phyloP scores from a whole-genome alignment of 1,284 basidiomycete species.

The Sanghuangporus weigelae region DNA sequence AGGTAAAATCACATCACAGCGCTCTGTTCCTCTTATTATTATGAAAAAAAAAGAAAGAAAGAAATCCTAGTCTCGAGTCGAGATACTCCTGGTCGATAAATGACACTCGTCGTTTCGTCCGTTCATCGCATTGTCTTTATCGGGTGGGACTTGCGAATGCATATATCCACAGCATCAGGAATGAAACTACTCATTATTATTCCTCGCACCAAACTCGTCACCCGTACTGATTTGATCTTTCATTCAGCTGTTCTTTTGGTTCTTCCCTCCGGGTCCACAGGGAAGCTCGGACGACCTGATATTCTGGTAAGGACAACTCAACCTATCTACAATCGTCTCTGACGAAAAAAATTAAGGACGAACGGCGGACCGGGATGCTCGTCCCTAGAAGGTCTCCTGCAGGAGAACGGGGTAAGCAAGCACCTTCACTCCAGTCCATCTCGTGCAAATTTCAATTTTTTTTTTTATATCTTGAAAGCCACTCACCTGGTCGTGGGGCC shows the following conservation, averaged over 20 bases:
- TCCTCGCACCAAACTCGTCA: no score
- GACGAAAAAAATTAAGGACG: constrained; percentile 29
- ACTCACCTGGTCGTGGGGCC: constrained; percentile 61
- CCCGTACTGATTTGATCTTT: no score
- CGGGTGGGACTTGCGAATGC: neutral
- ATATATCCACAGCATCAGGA: neutral
- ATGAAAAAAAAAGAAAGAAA: neutral
- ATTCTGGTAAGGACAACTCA: constrained; percentile 47
- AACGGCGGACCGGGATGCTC: constrained; percentile 60
- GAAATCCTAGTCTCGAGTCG: no score
- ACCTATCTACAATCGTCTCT: neutral
- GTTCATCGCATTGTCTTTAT: no score
- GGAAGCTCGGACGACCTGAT: constrained; percentile 68
- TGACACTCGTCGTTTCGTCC: no score
- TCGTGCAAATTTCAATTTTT: neutral
- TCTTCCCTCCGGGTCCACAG: constrained; percentile 73
- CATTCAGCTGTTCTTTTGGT: constrained; percentile 78
- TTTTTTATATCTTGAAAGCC: constrained; percentile 38
- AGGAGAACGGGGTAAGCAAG: constrained; percentile 72
- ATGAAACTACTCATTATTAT: no score
- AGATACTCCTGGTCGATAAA: no score
- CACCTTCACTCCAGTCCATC: neutral
- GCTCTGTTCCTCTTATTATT: neutral
- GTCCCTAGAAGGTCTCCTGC: constrained; percentile 69
- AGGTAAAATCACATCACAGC: constrained; percentile 41